These are phyloP conservation scores for Phyllosticta citriasiana DNA, from an alignment of 2,329 filamentous ascomycete genomes.

Conservation along the genomic window DNA sequence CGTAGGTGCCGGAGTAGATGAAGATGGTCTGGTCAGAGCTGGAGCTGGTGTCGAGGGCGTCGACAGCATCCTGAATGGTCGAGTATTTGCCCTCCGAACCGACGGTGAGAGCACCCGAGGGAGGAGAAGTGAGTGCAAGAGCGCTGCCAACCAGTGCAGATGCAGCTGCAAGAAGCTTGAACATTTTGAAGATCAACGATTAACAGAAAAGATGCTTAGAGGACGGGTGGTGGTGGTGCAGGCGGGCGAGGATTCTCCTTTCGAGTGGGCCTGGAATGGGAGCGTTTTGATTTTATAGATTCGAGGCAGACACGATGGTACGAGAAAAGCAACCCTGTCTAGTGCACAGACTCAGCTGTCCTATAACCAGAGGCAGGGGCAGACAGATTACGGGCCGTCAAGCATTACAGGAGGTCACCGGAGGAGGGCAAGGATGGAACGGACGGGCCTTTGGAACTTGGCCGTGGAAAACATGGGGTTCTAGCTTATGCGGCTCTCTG, in stretches of 20 bases:
- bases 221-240: neutral
- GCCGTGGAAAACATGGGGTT: neutral
- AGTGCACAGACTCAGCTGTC: neutral
- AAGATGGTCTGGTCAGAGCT: constrained; percentile 46
- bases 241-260: neutral
- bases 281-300: neutral
- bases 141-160: neutral
- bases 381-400: neutral
- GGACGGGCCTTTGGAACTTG: neutral
- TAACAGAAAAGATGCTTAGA: neutral
- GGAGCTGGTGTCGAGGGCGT: constrained; percentile 41
- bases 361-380: neutral
- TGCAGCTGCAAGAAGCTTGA: neutral
- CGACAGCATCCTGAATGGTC: constrained; percentile 43
- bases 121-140: constrained; percentile 29
- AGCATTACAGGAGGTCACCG: neutral
- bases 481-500: neutral
- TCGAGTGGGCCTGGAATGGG: neutral
- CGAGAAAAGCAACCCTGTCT: neutral
- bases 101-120: constrained; percentile 40
- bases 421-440: neutral
- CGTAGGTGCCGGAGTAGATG: constrained; percentile 47
- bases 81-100: constrained; percentile 25
- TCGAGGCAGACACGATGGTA: neutral
- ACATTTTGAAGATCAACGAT: neutral